A percentile compares a stretch with the other conserved stretches of the same genome.
Conservation (phyloP, 78 protist species). For the Pigoraptor vietnamica region DNA sequence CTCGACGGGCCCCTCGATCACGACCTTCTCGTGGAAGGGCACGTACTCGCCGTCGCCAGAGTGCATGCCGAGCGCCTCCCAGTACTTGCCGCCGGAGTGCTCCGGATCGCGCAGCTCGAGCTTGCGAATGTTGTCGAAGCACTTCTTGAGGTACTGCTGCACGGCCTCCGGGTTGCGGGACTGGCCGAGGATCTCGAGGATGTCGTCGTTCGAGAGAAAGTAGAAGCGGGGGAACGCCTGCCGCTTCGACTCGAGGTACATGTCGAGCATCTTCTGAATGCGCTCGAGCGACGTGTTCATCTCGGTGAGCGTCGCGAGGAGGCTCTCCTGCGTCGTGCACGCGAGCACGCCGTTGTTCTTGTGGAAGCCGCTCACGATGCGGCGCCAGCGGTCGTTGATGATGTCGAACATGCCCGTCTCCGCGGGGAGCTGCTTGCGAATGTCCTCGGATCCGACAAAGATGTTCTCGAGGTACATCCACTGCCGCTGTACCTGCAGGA, state of each 20-base stretch:
- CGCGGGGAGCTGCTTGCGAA: constrained; percentile 72
- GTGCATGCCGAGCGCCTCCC: constrained; percentile 43
- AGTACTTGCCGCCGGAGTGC: constrained; percentile 17
- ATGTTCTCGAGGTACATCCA: constrained; percentile 86
- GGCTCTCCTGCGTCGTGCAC: constrained; percentile 22
- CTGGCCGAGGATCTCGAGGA: constrained; percentile 83
- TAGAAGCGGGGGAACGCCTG: constrained; percentile 87
- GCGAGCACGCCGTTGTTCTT: constrained; percentile 22
- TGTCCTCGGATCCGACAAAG: constrained; percentile 71
- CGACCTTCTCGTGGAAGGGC: constrained; percentile 5
- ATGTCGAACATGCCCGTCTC: constrained; percentile 48
- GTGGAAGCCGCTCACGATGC: constrained; percentile 19
- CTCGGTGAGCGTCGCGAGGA: constrained; percentile 14
- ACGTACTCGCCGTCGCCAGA: constrained; percentile 59
- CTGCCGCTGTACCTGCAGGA: constrained; percentile 51
- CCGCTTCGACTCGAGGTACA: constrained; percentile 76
- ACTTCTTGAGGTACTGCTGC: constrained; percentile 71
- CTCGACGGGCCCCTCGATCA: constrained; percentile 74
- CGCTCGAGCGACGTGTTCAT: constrained; percentile 53
- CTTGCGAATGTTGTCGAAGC: constrained; percentile 59
- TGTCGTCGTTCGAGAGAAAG: constrained; percentile 86
- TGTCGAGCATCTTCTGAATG: constrained; percentile 71
- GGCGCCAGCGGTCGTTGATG: constrained; percentile 50
- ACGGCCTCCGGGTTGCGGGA: constrained; percentile 64
- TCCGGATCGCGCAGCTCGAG: constrained; percentile 18